These are phyloP conservation scores for Trichosporon coremiiforme DNA, from an alignment of 1,284 basidiomycete genomes.

Conservation along the genomic window DNA sequence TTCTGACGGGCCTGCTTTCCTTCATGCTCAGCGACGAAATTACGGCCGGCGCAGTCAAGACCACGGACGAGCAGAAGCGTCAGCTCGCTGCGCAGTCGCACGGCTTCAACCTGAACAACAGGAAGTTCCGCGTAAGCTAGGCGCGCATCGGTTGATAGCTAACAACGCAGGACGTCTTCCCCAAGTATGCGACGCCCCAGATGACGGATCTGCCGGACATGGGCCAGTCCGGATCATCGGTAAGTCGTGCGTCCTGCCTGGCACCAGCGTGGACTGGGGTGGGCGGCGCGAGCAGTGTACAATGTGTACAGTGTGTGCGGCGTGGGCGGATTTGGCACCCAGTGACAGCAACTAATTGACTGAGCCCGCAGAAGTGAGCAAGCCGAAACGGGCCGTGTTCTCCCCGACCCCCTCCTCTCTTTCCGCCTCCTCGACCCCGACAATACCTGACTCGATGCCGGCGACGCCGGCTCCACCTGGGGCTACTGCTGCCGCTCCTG, in stretches of 20 bases:
- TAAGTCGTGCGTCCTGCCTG: constrained; percentile 19
- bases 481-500: neutral
- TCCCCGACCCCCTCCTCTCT: constrained; percentile 2
- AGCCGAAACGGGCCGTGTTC: neutral
- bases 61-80: constrained; percentile 76
- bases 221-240: constrained; percentile 59
- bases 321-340: no score
- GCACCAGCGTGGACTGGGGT: neutral
- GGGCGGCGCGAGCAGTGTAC: neutral
- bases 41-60: constrained; percentile 87
- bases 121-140: constrained; percentile 66
- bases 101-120: constrained; percentile 76
- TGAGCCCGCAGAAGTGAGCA: constrained; percentile 17
- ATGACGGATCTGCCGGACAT: constrained; percentile 81
- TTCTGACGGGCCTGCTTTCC: constrained; percentile 88
- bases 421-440: constrained; percentile 2
- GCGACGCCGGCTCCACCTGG: constrained; percentile 21
- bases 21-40: constrained; percentile 98
- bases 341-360: constrained; percentile 9
- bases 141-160: neutral
- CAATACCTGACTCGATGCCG: neutral
- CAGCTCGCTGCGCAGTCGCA: constrained; percentile 77
- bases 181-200: constrained; percentile 71
- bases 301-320: neutral
- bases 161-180: constrained; percentile 67